These are phyloP conservation scores for Senna tora DNA, from an alignment of 306 rosid species.

Conservation along the genomic window DNA sequence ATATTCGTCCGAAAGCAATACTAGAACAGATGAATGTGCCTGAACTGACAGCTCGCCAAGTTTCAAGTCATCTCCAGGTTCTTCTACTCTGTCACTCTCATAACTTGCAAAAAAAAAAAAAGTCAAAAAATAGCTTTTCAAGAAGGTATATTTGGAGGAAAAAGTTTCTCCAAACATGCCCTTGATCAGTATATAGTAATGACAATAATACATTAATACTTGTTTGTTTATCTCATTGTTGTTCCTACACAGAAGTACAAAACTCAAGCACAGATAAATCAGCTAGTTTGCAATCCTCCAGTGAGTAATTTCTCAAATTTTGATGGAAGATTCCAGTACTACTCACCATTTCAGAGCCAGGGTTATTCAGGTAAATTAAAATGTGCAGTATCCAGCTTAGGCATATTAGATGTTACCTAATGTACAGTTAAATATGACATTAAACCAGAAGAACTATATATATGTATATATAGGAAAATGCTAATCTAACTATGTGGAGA, in stretches of 20 bases:
- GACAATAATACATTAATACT: too few species aligned
- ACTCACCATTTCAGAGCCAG: not conserved
- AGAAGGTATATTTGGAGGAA: not conserved
- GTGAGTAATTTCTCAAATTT: not conserved
- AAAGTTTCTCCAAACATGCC: too few species aligned
- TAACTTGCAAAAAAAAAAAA: constrained; percentile 5
- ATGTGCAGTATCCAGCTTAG: constrained; percentile 3
- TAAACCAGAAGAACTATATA: too few species aligned
- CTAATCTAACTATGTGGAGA: too few species aligned
- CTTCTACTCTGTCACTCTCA: constrained; percentile 22
- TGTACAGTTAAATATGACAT: not conserved
- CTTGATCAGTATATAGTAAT: too few species aligned
- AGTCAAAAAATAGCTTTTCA: not conserved
- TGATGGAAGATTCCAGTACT: not conserved
- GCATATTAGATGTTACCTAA: not conserved
- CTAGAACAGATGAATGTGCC: constrained; percentile 45
- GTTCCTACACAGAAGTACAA: constrained; percentile 27
- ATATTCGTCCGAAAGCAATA: constrained; percentile 54
- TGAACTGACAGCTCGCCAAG: constrained; percentile 49
- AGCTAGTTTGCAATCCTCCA: not conserved
- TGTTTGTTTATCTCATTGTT: not conserved
- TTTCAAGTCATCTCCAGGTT: constrained; percentile 72
- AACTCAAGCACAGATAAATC: not conserved
- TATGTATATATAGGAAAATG: too few species aligned
- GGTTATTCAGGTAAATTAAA: not conserved